A percentile compares a stretch with the other conserved stretches of the same genome.
phyloP scores from a whole-genome alignment of 176 grass and related monocot species.

The Avena sativa region DNA sequence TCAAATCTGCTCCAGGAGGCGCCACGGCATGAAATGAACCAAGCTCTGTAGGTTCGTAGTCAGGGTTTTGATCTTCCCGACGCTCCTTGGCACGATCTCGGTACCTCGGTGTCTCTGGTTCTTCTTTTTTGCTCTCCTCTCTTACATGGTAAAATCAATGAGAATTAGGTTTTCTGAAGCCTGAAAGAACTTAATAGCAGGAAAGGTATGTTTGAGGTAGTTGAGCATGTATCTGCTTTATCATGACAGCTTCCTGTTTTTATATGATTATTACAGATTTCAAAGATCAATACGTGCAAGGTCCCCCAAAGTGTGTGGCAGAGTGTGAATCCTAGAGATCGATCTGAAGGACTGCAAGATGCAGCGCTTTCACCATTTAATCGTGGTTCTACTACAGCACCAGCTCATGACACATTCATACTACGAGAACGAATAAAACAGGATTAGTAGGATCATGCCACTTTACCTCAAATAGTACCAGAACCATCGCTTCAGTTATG shows the following conservation, averaged over 20 bases:
- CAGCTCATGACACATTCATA: not conserved
- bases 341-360: not conserved
- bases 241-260: not conserved
- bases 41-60: constrained; percentile 94
- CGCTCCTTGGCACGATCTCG: constrained; percentile 96
- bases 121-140: constrained; percentile 88
- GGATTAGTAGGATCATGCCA: not conserved
- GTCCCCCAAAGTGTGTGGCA: not conserved
- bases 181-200: constrained; percentile 13
- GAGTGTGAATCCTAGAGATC: not conserved
- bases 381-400: constrained; percentile 5
- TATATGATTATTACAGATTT: constrained; percentile 28
- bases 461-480: not conserved
- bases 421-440: not conserved
- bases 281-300: not conserved
- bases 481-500: not conserved
- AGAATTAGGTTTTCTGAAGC: not conserved
- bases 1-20: constrained; percentile 88
- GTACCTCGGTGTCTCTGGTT: constrained; percentile 78
- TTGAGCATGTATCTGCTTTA: constrained; percentile 2
- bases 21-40: constrained; percentile 99
- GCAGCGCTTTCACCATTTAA: not conserved
- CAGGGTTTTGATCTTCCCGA: constrained; percentile 98
- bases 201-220: constrained; percentile 7
- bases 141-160: constrained; percentile 53